A percentile compares a stretch with the other conserved stretches of the same genome.
Conservation (phyloP, 1,139 yeast genomes). For the Pichia sp. region DNA sequence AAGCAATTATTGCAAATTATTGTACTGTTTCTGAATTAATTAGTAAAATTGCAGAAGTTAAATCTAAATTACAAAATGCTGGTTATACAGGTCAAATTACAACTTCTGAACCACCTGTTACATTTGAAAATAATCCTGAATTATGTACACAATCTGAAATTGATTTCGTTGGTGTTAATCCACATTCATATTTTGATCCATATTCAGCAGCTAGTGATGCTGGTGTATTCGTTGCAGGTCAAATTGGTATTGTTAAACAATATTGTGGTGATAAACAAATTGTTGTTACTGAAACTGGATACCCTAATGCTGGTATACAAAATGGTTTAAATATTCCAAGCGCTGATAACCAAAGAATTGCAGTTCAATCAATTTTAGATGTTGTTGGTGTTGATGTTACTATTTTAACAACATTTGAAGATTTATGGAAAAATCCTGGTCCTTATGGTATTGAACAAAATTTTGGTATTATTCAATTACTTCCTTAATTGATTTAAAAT, state of each 20-base stretch:
- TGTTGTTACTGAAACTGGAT: constrained; percentile 79
- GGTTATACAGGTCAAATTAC: constrained; percentile 77
- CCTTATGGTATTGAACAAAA: constrained; percentile 77
- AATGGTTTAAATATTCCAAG: constrained; percentile 74
- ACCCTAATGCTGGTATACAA: constrained; percentile 66
- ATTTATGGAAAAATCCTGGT: constrained; percentile 86
- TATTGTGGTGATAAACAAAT: constrained; percentile 45
- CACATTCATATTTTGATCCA: constrained; percentile 78
- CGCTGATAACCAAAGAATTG: constrained; percentile 60
- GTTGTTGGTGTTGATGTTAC: constrained; percentile 56
- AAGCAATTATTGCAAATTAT: constrained; percentile 64
- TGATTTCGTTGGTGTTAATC: constrained; percentile 78
- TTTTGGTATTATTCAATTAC: constrained; percentile 55
- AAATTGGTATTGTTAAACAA: constrained; percentile 46
- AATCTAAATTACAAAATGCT: constrained; percentile 47
- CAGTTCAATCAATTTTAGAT: constrained; percentile 55
- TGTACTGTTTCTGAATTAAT: constrained; percentile 54
- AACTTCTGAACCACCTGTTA: constrained; percentile 85
- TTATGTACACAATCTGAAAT: constrained; percentile 63
- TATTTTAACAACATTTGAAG: constrained; percentile 70
- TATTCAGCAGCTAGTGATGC: constrained; percentile 56
- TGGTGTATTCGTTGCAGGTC: constrained; percentile 65
- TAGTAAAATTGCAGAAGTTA: constrained; percentile 58
- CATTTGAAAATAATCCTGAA: constrained; percentile 53
- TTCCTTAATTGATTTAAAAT: not conserved